phyloP scores from a whole-genome alignment of 2,329 filamentous ascomycete species.

The Gremmenia infestans region DNA sequence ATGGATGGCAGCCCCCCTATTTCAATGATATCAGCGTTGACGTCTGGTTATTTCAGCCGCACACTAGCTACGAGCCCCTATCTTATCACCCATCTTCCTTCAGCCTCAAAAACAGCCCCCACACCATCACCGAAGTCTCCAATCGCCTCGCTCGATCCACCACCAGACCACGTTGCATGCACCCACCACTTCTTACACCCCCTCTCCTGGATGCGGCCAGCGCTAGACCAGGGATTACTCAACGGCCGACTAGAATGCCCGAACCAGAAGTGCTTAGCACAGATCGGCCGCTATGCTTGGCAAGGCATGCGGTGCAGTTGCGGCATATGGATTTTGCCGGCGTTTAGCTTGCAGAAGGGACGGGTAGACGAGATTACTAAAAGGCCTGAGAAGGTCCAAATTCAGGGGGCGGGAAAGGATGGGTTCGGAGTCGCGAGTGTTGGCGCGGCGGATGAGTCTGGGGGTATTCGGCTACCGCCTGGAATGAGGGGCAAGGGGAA shows the following conservation, averaged over 20 bases:
- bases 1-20: background rate
- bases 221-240: conserved; percentile 73
- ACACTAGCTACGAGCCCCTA: conserved; percentile 59
- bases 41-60: conserved; percentile 30
- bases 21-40: background rate
- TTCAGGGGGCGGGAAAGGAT: conserved; percentile 6
- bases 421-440: background rate
- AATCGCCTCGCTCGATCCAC: conserved; percentile 25
- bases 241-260: conserved; percentile 85
- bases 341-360: conserved; percentile 78
- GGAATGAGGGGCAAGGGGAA: conserved; percentile 34
- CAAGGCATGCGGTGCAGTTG: conserved; percentile 92
- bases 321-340: conserved; percentile 83
- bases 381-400: conserved; percentile 7
- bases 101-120: conserved; percentile 26
- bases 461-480: conserved; percentile 53
- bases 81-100: conserved; percentile 47
- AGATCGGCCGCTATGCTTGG: conserved; percentile 93
- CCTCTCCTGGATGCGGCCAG: conserved; percentile 87
- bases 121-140: conserved; percentile 12
- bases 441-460: conserved; percentile 4
- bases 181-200: conserved; percentile 90
- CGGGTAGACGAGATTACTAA: conserved; percentile 64
- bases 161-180: conserved; percentile 44
- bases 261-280: conserved; percentile 68